Base-by-base conservation (phyloP, 768 basidiomycete species). In the Chalciporus piperatus region DNA sequence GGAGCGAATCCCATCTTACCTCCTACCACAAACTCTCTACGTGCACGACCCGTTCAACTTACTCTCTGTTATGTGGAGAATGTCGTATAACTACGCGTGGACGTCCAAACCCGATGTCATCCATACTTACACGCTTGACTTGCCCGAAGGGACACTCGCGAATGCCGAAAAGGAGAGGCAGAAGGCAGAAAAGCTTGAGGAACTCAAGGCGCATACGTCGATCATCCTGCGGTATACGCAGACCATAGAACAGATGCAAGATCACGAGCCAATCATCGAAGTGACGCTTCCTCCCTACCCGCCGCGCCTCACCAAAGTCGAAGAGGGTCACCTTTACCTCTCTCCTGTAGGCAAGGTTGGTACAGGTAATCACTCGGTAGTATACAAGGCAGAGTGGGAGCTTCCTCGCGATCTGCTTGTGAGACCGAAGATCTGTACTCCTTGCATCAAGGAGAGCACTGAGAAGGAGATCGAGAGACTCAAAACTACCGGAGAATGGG, bases 291-390 rank as follows among this genome's bases (percentile, higher is more conserved):
- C 63, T 14, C 65, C 66, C 27, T 63, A 52, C 20, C 65, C 68
- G 0, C 57, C 52, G 4, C 55, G 50, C 10, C 32, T 20, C 44
- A 63, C 37, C 37, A 62, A n/a, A 39, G 64, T 59, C 6, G 66
- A 65, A n/a, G 77, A 74, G 47, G 77, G 75, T 1, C 80, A 83
- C 58, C 67, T 84, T 14, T 79, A 81, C 48, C 55, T 85, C 46
- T 72, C 73, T 2, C 71, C 74, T 0, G 27, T 40, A 0, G 58
- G 70, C 28, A 58, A 42, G 27, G 53, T 73, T 7, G 83, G 82
- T 6, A 0, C 13, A 0, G 83, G 84, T 0, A 58, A 80, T 57
- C 84, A 85, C 58, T 84, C 84, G 0, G 43, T 64, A 32, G 79
- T 81, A 0, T 78, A 79, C 57, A 58, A 69, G 37, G 79, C 73